Percentiles rank a stretch among this genome's conserved stretches.
Conservation (phyloP, 352 stramenopile genomes). For the Globisporangium nagaii region DNA sequence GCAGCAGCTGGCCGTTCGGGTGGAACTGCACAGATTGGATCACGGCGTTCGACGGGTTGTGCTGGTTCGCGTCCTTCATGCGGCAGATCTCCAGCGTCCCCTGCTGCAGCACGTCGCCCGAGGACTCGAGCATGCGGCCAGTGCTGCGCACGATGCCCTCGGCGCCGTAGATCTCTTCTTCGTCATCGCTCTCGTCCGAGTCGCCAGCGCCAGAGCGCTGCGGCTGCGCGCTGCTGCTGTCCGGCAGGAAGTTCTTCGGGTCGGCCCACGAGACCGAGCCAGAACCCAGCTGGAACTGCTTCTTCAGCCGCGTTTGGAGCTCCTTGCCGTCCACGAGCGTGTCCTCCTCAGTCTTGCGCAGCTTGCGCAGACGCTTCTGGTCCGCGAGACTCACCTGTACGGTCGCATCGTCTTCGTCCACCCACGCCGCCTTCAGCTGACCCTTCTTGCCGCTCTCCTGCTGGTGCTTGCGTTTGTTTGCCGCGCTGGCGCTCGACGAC, state of each 20-base stretch:
- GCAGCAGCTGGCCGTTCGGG: slow-evolving; percentile 77
- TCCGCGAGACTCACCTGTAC: slow-evolving; percentile 70
- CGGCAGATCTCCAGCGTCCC: slow-evolving; percentile 59
- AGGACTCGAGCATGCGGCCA: slow-evolving; percentile 45
- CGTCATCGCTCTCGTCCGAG: slow-evolving; percentile 53
- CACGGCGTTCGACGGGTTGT: slow-evolving; percentile 74
- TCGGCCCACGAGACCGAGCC: slow-evolving; percentile 66
- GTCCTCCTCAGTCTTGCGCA: slow-evolving; percentile 76
- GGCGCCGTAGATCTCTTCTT: slow-evolving; percentile 38
- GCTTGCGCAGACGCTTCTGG: slow-evolving; percentile 70
- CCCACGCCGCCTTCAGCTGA: slow-evolving; percentile 61
- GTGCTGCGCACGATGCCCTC: slow-evolving; percentile 49
- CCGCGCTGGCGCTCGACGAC: not conserved
- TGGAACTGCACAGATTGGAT: slow-evolving; percentile 90
- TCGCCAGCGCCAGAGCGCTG: slow-evolving; percentile 17
- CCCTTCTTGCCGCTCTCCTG: slow-evolving; percentile 16
- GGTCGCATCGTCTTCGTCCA: slow-evolving; percentile 82
- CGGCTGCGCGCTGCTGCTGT: slow-evolving; percentile 15
- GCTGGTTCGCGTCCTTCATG: slow-evolving; percentile 91
- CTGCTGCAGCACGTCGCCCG: slow-evolving; percentile 49
- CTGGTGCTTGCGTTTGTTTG: slow-evolving; percentile 24
- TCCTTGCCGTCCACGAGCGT: slow-evolving; percentile 60
- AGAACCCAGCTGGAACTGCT: slow-evolving; percentile 64
- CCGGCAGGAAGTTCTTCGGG: slow-evolving; percentile 65
- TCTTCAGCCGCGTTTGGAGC: slow-evolving; percentile 76